phyloP scores from a whole-genome alignment of 108 stramenopile genomes.

The Hondaea fermentalgiana region DNA sequence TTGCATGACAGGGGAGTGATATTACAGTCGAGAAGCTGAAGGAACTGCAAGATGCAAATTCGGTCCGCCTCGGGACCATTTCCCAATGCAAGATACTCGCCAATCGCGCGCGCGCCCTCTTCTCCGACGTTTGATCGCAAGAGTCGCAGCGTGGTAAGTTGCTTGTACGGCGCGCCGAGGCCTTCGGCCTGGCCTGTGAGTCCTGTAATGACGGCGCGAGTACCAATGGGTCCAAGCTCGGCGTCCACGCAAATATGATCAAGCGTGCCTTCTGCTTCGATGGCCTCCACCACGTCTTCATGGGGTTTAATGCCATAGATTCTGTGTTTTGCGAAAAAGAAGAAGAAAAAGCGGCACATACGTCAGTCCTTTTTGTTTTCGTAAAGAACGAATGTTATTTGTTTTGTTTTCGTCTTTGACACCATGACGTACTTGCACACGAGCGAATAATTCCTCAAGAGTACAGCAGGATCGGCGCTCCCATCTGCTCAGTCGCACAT shows the following conservation, averaged over 20 bases:
- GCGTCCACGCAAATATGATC: background rate
- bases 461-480: background rate
- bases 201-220: background rate
- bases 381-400: background rate
- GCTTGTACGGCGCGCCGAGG: background rate
- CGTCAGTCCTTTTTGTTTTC: background rate
- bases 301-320: slow-evolving; percentile 4
- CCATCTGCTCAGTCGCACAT: background rate
- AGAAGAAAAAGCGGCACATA: background rate
- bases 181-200: background rate
- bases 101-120: background rate
- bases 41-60: background rate
- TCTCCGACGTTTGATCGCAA: background rate
- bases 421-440: background rate
- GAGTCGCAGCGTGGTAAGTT: background rate
- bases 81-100: background rate
- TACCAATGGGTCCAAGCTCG: background rate
- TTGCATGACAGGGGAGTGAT: background rate
- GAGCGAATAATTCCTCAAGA: background rate
- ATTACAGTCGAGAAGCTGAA: slow-evolving; percentile 7
- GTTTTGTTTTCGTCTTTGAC: background rate
- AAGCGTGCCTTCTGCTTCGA: background rate
- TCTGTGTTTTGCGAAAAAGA: background rate
- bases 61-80: background rate
- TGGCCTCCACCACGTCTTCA: background rate